These are phyloP conservation scores for Hypericum androsaemum DNA, from an alignment of 345 rosid genomes.

Conservation along the genomic window DNA sequence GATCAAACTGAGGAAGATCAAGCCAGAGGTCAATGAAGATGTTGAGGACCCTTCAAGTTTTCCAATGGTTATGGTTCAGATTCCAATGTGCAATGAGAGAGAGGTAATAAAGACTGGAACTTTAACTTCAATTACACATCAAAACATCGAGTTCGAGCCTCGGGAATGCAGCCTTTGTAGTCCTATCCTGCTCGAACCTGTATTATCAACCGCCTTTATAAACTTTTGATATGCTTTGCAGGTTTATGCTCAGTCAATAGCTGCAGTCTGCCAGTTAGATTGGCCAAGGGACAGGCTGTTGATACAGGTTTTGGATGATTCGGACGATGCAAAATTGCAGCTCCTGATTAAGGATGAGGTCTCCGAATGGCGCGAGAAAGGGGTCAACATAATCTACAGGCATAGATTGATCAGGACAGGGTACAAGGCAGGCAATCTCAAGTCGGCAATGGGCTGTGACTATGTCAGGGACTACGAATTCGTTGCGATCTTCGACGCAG, in stretches of 20 bases:
- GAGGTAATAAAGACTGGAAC: constrained; percentile 38
- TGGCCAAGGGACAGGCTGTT: constrained; percentile 78
- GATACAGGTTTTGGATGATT: constrained; percentile 86
- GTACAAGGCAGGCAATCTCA: constrained; percentile 86
- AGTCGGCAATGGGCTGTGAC: constrained; percentile 85
- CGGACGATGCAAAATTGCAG: constrained; percentile 56
- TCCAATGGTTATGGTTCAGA: constrained; percentile 93
- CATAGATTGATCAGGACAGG: constrained; percentile 81
- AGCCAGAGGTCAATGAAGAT: constrained; percentile 46
- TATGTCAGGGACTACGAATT: constrained; percentile 2
- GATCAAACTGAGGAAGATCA: constrained; percentile 61
- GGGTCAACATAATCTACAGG: constrained; percentile 70
- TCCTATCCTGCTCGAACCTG: no score
- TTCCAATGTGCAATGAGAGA: constrained; percentile 94
- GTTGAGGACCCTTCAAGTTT: constrained; percentile 47
- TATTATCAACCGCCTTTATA: no score
- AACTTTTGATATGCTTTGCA: constrained; percentile 14
- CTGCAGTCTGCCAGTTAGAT: constrained; percentile 71
- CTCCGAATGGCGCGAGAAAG: constrained; percentile 54
- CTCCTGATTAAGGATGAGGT: constrained; percentile 70
- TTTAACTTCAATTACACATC: not conserved
- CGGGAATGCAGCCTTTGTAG: no score
- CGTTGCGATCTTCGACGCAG: not conserved
- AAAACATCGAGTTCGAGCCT: not conserved
- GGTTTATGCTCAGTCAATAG: constrained; percentile 79